Base-by-base conservation (phyloP, 257 asterid species). In the Scutellaria baicalensis region DNA sequence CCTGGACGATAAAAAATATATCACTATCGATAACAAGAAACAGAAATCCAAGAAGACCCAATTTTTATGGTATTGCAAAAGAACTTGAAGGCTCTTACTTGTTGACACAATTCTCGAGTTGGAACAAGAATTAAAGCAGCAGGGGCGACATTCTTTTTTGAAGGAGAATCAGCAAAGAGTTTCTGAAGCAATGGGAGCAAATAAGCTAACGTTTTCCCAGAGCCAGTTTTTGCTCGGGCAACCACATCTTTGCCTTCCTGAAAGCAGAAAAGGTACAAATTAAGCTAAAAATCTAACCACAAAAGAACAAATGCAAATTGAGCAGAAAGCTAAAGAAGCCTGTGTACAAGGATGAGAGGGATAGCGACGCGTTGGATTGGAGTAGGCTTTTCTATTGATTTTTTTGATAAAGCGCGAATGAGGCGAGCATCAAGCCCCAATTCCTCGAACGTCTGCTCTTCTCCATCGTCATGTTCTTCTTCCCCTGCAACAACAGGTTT, bases 241-340 rank as follows among this genome's bases (percentile, higher is more conserved):
- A 91, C 97, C 75, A 94, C 95, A 69, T 91, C 97, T 83, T 94
- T 89, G 5, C 97, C 99, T 88, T 89, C 96, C 99, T 89, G 47
- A 31, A 47, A 71, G 40, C 27, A 59, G 49, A 57, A 9, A 42
- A 61, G 72, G 10, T 43, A 55, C 60, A 45, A 18, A 51, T 4
- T 49, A 18, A 69, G 31, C 18, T 1, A 66, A 9, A 35, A 27
- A 38, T 14, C 1, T 5, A 38, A 33, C 12, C 39, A 27, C 8
- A 6, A 44, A 59, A 9, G n/a, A 50, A 20, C 40, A 9, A 59
- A 38, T 10, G 47, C 39, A 71, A 66, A 38, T 50, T 63, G 38
- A 49, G 60, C 65, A 36, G 44, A 47, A 13, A 31, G 54, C 43
- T 27, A 6, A 58, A 61, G 49, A 52, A 61, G 35, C 45, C 9